phyloP scores from a whole-genome alignment of 306 rosid genomes.

The Phaseolus lunatus region DNA sequence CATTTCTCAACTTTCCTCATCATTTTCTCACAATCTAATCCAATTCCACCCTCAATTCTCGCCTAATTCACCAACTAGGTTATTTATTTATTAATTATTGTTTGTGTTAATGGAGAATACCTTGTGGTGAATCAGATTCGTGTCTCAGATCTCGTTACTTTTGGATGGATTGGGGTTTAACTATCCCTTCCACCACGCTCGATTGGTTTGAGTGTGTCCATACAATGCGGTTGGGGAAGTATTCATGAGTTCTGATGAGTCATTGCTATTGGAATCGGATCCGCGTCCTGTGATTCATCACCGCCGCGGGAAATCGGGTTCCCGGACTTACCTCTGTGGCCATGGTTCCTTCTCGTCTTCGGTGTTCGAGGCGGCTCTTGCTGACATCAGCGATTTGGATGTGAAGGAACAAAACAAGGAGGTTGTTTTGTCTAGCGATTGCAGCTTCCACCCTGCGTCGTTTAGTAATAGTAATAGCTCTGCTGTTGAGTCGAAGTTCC shows the following conservation, averaged over 20 bases:
- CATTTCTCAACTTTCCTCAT: neutral
- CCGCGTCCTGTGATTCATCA: conserved; percentile 48
- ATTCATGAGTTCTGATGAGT: conserved; percentile 72
- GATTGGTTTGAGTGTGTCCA: too few relatives aligned
- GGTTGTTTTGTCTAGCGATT: conserved; percentile 41
- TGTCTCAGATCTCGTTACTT: conserved; percentile 3
- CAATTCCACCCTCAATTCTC: neutral
- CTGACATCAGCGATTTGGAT: conserved; percentile 36
- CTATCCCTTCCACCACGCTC: too few relatives aligned
- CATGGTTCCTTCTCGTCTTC: conserved; percentile 55
- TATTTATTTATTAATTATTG: neutral
- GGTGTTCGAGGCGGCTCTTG: conserved; percentile 39
- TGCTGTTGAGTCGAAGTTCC: conserved; percentile 41
- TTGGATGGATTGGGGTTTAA: neutral
- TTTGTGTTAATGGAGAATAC: neutral
- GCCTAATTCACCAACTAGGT: neutral
- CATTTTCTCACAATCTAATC: neutral
- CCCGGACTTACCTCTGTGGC: conserved; percentile 39
- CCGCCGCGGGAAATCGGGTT: conserved; percentile 45
- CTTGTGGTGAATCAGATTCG: neutral
- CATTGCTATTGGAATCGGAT: conserved; percentile 60
- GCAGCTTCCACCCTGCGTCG: conserved; percentile 46
- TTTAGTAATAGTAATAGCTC: neutral
- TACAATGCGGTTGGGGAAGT: conserved; percentile 51
- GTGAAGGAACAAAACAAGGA: conserved; percentile 42